Evolutionary conservation across 2,329 filamentous ascomycete species (phyloP), one percentile per base, ranked within the genome.

Genomic region (Cladosporium oxysporum): DNA sequence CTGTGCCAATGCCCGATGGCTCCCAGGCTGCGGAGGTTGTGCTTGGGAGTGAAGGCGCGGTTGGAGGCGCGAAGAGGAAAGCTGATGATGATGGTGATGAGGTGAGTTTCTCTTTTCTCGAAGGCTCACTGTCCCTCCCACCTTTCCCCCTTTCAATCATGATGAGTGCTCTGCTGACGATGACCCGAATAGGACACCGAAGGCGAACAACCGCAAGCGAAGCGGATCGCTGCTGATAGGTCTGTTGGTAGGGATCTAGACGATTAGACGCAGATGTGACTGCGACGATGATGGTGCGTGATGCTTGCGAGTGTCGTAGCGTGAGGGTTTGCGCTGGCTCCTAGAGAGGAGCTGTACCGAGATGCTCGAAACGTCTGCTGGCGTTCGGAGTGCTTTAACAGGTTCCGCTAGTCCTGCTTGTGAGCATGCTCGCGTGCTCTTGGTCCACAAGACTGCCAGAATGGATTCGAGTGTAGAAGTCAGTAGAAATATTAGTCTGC

Each of bases 31-130:
- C 67, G 8, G 65, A 29, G 23, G 62, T 67, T 33, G 35, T 18
- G 31, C 44, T 57, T 35, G 57, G 60, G 18, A 47, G 29, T 14
- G 37, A n/a, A 23, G 33, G n/a, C 21, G 33, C 52, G 61, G 67
- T 67, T 12, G 69, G 66, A 8, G 74, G 74, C 21, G 74, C 74
- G 44, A 76, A 75, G 73, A 72, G 74, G 60, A 75, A 75, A 66
- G 70, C 71, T 7, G 73, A 72, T 23, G 67, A 72, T 21, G 66
- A 58, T n/a, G 62, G 71, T 26, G 71, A 72, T 23, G 67, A 64
- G 21, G 64, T 65, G 26, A 60, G 55, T 59, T 28, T 2, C 6
- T n/a, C 35, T 35, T 10, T 6, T 5, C 8, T 11, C 11, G 31
- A 33, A 8, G 8, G 29, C 29, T 8, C 29, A 31, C 5, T 31